phyloP scores from a whole-genome alignment of 768 basidiomycete species.

The Hericium alpestre region DNA sequence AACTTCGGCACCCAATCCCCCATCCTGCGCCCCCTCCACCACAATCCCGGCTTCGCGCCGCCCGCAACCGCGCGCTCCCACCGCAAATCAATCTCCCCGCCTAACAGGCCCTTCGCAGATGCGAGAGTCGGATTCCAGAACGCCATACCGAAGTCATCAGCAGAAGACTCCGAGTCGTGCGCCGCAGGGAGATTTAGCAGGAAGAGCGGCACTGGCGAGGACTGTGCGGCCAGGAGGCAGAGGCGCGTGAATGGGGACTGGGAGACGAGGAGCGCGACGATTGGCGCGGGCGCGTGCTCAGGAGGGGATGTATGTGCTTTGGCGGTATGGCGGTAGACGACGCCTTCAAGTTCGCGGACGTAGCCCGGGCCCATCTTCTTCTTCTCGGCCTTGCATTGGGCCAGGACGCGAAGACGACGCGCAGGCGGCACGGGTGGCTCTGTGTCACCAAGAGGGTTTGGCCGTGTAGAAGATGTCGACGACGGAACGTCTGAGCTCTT shows the following conservation, averaged over 20 bases:
- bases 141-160: conserved; percentile 32
- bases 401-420: conserved; percentile 63
- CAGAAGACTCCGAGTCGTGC: conserved; percentile 1
- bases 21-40: conserved; percentile 29
- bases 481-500: too few species aligned
- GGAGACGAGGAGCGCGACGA: conserved; percentile 72
- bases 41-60: conserved; percentile 31
- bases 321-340: conserved; percentile 40
- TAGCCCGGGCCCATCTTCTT: conserved; percentile 70
- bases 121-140: conserved; percentile 64
- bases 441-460: neutral
- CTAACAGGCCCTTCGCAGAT: conserved; percentile 42
- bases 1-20: conserved; percentile 24
- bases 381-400: conserved; percentile 88
- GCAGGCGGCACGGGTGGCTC: conserved; percentile 14
- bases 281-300: conserved; percentile 17
- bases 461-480: too few species aligned
- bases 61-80: conserved; percentile 41
- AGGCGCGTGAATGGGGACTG: conserved; percentile 70
- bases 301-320: neutral
- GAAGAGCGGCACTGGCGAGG: conserved; percentile 69
- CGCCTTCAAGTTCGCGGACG: conserved; percentile 89
- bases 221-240: conserved; percentile 57
- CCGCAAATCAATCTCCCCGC: conserved; percentile 51
- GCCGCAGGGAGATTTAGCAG: conserved; percentile 63